phyloP scores from a whole-genome alignment of 1,284 basidiomycete species.

The Grifola frondosa region DNA sequence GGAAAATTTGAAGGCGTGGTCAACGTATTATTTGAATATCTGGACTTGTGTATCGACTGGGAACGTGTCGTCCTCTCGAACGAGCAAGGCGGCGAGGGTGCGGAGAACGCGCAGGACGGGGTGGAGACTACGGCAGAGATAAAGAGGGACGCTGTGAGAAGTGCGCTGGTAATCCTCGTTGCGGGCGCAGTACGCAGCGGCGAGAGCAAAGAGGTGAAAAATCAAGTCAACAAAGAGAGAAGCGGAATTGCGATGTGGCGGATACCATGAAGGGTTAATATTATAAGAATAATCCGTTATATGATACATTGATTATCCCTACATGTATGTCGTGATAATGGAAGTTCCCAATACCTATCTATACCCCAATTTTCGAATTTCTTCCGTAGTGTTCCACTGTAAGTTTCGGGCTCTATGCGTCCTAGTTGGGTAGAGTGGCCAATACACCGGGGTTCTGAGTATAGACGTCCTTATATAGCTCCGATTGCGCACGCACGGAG shows the following conservation, averaged over 20 bases:
- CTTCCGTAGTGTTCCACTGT: too few relatives aligned
- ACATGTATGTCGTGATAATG: too few relatives aligned
- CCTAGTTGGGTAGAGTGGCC: too few relatives aligned
- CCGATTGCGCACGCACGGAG: conserved; percentile 33
- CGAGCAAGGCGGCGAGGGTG: conserved; percentile 16
- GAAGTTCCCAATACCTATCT: too few relatives aligned
- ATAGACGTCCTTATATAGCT: conserved; percentile 48
- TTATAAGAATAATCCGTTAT: background rate
- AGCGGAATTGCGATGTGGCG: conserved; percentile 64
- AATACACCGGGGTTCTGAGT: too few relatives aligned
- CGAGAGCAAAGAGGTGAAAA: conserved; percentile 53
- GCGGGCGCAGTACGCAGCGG: conserved; percentile 54
- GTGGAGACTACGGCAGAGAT: conserved; percentile 23
- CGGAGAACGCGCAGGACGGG: conserved; percentile 22
- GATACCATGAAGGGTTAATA: conserved; percentile 42
- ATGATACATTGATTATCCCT: too few relatives aligned
- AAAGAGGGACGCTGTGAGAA: conserved; percentile 42
- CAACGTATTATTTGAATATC: conserved; percentile 53
- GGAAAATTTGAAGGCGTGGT: conserved; percentile 51
- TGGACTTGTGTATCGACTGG: conserved; percentile 65
- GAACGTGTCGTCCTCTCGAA: conserved; percentile 40
- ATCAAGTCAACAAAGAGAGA: conserved; percentile 55
- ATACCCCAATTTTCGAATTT: too few relatives aligned
- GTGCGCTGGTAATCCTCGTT: conserved; percentile 50
- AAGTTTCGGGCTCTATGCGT: too few relatives aligned